Conservation (phyloP, 2,329 filamentous ascomycete species). For the Cladophialophora bantiana region DNA sequence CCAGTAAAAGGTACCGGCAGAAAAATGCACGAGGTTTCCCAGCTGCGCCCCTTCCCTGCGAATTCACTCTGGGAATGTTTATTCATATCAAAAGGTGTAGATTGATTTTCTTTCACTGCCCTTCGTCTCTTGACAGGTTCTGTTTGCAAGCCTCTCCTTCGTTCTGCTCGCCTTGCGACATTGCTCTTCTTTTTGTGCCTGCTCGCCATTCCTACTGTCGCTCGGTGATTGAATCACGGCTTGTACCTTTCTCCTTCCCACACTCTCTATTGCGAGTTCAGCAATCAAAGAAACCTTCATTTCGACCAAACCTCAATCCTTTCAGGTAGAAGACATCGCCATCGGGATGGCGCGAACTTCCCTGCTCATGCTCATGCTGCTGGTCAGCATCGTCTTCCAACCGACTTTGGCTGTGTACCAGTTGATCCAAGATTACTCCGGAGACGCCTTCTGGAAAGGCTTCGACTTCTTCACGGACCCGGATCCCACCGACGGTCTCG, state of each 20-base stretch:
- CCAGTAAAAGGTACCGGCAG: constrained; percentile 17
- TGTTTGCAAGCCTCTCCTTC: constrained; percentile 8
- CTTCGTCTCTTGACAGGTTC: constrained; percentile 3
- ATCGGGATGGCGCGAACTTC: constrained; percentile 7
- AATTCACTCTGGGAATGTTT: constrained; percentile 8
- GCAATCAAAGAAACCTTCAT: neutral
- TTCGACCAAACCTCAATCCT: constrained; percentile 1
- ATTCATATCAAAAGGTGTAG: constrained; percentile 14
- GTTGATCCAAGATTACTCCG: constrained; percentile 53
- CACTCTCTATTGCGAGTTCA: constrained; percentile 10
- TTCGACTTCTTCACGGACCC: constrained; percentile 58
- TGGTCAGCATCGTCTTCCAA: constrained; percentile 33
- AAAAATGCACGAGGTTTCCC: constrained; percentile 13
- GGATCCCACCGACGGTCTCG: constrained; percentile 60
- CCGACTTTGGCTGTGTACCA: constrained; percentile 45
- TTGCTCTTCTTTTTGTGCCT: constrained; percentile 1
- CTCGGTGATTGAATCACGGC: constrained; percentile 20
- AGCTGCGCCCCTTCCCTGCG: constrained; percentile 5
- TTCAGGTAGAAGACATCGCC: constrained; percentile 1
- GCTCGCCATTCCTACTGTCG: neutral
- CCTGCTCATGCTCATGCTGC: constrained; percentile 35
- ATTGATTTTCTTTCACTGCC: constrained; percentile 10
- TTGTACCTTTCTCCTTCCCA: neutral
- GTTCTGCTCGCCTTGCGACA: neutral
- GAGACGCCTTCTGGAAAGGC: constrained; percentile 56